phyloP scores from a whole-genome alignment of 495 filamentous ascomycete species.

The Aspergillus wentii region DNA sequence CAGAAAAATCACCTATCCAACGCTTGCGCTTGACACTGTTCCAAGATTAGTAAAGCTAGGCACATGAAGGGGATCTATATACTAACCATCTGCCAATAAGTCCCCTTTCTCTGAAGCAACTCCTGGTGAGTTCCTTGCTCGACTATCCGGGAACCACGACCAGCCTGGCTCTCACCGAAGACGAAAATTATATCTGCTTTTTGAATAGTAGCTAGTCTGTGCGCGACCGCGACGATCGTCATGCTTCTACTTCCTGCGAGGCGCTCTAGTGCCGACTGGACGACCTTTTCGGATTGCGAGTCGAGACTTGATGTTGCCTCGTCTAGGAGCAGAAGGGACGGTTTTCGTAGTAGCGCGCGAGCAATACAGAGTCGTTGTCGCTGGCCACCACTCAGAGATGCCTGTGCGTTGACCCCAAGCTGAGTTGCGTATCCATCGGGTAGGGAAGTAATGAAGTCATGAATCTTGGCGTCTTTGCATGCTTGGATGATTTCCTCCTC shows the following conservation, averaged over 20 bases:
- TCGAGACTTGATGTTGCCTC: constrained; percentile 67
- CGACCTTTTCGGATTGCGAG: constrained; percentile 56
- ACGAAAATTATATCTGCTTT: constrained; percentile 68
- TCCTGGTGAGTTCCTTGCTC: constrained; percentile 13
- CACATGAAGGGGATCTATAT: not conserved
- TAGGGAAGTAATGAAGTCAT: constrained; percentile 56
- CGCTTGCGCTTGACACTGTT: not conserved
- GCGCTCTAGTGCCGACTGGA: constrained; percentile 57
- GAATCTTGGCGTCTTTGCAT: constrained; percentile 55
- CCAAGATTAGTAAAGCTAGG: not conserved
- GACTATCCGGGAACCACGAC: constrained; percentile 8
- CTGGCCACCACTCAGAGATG: constrained; percentile 59
- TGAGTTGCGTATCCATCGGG: constrained; percentile 56
- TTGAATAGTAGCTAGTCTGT: constrained; percentile 62
- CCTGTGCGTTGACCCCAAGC: constrained; percentile 49
- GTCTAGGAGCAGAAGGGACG: constrained; percentile 59
- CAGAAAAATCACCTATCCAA: not conserved
- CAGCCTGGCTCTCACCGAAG: constrained; percentile 37
- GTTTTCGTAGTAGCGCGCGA: constrained; percentile 58
- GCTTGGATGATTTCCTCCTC: constrained; percentile 49
- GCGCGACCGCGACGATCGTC: constrained; percentile 61
- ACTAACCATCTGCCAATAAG: constrained; percentile 21
- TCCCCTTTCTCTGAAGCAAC: constrained; percentile 11
- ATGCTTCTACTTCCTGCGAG: constrained; percentile 37
- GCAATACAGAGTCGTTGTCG: constrained; percentile 65